Evolutionary conservation across 2,329 filamentous ascomycete genomes (phyloP), one percentile per base, ranked within the genome.

Genomic region (Stemphylium lycopersici): DNA sequence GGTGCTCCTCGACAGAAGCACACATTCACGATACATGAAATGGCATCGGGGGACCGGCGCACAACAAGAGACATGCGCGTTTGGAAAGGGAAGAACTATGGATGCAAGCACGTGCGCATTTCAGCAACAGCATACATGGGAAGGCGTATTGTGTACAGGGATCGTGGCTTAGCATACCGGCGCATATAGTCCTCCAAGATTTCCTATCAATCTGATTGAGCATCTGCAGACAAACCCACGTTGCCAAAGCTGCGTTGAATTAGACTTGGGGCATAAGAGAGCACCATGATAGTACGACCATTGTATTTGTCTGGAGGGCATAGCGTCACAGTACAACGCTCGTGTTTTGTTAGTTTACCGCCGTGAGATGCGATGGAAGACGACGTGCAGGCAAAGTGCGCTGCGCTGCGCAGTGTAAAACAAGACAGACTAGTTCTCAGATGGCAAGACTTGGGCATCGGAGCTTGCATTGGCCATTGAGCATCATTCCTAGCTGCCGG

Each of bases 111-210:
- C 43, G 38, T 53, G 39, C 38, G 41, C 29, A 54, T 46, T 46
- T 52, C 48, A 67, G 61, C 57, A 65, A 61, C 66, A 66, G 71
- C 72, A 56, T 63, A 49, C 34, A 33, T 43, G 31, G 44, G 47
- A 52, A 48, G 70, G 66, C 63, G 68, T 67, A 41, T 29, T 29
- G 42, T 55, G 41, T 48, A 65, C 41, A 39, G 38, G 64, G 59
- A 68, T 65, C 63, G 63, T 52, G 69, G 70, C 66, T 66, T 69
- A 56, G 61, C 58, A 57, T 67, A 63, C 46, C 64, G 63, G 61
- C 20, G 22, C 26, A 42, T 52, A 36, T 46, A 38, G 45, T 45
- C 18, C 41, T 46, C 24, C 15, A 36, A 56, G 51, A 56, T 53
- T 46, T 54, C 26, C 24, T 36, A 46, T n/a, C 26, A 48, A 54